Evolutionary conservation across 169 alveolate species (phyloP), one percentile per base, ranked within the genome.

Genomic region (Eimeria maxima): DNA sequence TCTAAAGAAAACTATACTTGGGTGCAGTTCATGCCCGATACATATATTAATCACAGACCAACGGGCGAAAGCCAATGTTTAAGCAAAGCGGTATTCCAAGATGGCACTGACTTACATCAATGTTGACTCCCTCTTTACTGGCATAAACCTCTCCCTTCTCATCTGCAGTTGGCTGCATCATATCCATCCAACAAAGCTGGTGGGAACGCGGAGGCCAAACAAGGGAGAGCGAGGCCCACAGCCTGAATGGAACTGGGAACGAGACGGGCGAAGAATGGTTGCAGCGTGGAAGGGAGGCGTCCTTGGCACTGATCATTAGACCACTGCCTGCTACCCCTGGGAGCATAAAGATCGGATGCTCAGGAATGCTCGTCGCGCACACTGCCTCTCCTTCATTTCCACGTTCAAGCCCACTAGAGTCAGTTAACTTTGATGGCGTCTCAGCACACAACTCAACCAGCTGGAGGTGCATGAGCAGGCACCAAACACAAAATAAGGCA

Each of bases 281-380:
- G 73, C 96, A 83, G 3, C 55, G 81, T 29, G 65, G 69, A 44
- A 84, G 74, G 4, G 71, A 16, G 11, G 94, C 96, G 63, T 69
- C 44, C 29, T 29, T n/a, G 3, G 80, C 80, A 14, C 80, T 69
- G 38, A 78, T 83, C 45, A 94, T 44, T 38, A 94, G 69, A 73
- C 96, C 96, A 44, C 96, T 94, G 7, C 96, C 96, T 73, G 96
- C 96, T 22, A 93, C 67, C 10, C 96, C 96, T 5, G 96, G 96
- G 38, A 93, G 74, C 60, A 93, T 87, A 45, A 93, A 80, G 14
- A 93, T 55, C 27, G 96, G 92, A 50, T 93, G 93, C 27, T 42
- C 93, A 27, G 91, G 91, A 29, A 50, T 13, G 55, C 22, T 29
- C 2, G 53, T 16, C 24, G 74, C 50, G 33, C 29, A 0, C 74